Percentiles rank a stretch among this genome's conserved stretches.
phyloP scores from a whole-genome alignment of 192 early-diverging fungal species.

The Geosiphon pyriformis region DNA sequence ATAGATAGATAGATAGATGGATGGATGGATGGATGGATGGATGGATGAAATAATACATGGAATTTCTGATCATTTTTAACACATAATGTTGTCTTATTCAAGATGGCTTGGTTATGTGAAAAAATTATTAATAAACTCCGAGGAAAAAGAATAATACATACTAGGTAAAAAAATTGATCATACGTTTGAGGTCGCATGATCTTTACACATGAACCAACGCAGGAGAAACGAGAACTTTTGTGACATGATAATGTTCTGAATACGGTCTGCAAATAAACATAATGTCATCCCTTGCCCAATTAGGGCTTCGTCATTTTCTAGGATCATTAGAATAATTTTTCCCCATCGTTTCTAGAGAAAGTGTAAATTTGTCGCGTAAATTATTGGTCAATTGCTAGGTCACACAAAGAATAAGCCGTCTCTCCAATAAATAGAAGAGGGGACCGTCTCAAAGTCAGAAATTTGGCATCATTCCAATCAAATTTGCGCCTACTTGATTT shows the following conservation, averaged over 20 bases:
- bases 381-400: background rate
- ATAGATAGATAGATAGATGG: too few species aligned
- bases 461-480: conserved; percentile 25
- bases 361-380: background rate
- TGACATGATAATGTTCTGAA: background rate
- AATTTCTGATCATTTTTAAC: too few species aligned
- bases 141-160: too few species aligned
- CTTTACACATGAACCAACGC: background rate
- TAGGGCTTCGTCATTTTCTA: background rate
- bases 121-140: too few species aligned
- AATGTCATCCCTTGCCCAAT: too few species aligned
- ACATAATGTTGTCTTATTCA: too few species aligned
- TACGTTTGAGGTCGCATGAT: background rate
- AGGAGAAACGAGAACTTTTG: background rate
- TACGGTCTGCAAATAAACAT: background rate
- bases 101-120: too few species aligned
- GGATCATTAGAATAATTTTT: background rate
- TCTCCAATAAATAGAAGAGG: conserved; percentile 12
- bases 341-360: background rate
- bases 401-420: background rate
- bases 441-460: background rate
- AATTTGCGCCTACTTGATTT: conserved; percentile 18
- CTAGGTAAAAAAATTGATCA: too few species aligned
- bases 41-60: too few species aligned
- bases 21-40: too few species aligned